phyloP scores from a whole-genome alignment of 2,329 filamentous ascomycete genomes.

The Magnaporthiopsis rhizophila region DNA sequence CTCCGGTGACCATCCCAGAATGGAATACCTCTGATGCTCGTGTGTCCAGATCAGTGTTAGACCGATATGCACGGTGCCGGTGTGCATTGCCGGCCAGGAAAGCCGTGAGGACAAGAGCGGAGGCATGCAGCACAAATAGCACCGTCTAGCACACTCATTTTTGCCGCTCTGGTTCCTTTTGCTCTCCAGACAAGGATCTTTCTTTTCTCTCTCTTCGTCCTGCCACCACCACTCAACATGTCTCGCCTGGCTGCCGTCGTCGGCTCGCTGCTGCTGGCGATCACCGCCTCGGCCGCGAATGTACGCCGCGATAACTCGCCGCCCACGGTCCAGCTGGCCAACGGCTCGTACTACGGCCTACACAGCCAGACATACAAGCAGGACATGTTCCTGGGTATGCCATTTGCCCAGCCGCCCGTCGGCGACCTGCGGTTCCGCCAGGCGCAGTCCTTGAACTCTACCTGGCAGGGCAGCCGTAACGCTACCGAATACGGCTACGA shows the following conservation, averaged over 20 bases:
- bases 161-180: no score
- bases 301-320: neutral
- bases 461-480: slow-evolving; percentile 31
- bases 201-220: neutral
- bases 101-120: neutral
- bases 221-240: neutral
- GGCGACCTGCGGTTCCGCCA: slow-evolving; percentile 28
- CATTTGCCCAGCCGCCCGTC: slow-evolving; percentile 38
- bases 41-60: neutral
- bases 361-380: slow-evolving; percentile 29
- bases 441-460: slow-evolving; percentile 24
- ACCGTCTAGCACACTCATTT: no score
- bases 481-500: slow-evolving; percentile 36
- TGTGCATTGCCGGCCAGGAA: neutral
- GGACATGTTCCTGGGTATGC: slow-evolving; percentile 47
- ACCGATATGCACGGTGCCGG: no score
- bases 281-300: neutral
- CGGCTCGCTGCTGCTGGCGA: slow-evolving; percentile 3
- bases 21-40: neutral
- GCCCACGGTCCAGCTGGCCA: slow-evolving; percentile 15
- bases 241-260: neutral
- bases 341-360: slow-evolving; percentile 29
- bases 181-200: no score
- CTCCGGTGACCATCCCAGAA: neutral
- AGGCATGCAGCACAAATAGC: neutral